Evolutionary conservation across 208 protist species (phyloP), one percentile per base, ranked within the genome.

Genomic region (Crithidia mellificae): DNA sequence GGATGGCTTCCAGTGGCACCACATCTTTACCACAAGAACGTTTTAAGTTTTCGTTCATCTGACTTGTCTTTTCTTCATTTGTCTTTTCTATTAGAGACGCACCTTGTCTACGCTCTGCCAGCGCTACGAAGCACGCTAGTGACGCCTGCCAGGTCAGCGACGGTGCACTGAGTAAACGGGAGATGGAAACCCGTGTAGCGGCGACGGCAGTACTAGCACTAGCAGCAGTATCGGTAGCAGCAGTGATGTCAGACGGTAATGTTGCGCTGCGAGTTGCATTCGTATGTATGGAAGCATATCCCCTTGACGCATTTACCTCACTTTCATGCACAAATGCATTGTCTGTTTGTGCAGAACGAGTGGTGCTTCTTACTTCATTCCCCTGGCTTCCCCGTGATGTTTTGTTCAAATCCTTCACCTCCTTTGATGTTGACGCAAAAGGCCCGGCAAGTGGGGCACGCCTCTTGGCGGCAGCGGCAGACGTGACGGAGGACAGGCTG

Each of bases 141-240:
- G 74, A 65, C 12, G 44, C 57, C 4, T 56, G 56, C 68, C 74
- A 74, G 12, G 67, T 39, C 29, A 74, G 11, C 6, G 55, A 38
- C 14, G 62, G 24, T 20, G 49, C 34, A 47, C 74, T 47, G 38
- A 79, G 63, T 29, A 79, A 47, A 4, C 67, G 59, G 2, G 63
- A 68, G 49, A 77, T 55, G 47, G 61, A 73, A 57, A 72, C 68
- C 27, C 57, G 62, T 43, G 61, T 68, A 22, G 29, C 14, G 12
- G 38, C 27, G 1, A 52, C 11, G 15, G 52, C 17, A 17, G n/a
- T 41, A 36, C 5, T 20, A 7, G 53, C 34, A 19, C 20, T 15
- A 30, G 38, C 27, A 4, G 63, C 11, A 25, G 52, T 7, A n/a
- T n/a, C n/a, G n/a, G n/a, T n/a, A n/a, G n/a, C n/a, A n/a, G n/a